Conservation (phyloP, 2,329 filamentous ascomycete genomes). For the Colletotrichum gloeosporioides region DNA sequence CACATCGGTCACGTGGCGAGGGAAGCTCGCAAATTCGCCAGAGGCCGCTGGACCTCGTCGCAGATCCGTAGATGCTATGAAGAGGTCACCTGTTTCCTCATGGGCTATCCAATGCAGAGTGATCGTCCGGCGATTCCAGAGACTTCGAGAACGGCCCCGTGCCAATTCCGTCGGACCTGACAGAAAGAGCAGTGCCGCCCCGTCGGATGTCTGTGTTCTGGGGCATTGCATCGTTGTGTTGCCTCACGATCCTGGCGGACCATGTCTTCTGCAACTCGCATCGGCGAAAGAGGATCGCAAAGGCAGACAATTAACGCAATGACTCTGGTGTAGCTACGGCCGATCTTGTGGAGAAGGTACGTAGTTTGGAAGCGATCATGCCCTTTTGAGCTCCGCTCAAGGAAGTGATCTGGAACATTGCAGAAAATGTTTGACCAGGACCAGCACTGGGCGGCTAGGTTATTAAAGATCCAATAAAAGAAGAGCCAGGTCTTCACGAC, state of each 20-base stretch:
- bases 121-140: neutral
- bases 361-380: neutral
- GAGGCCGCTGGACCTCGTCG: neutral
- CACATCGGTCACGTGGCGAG: slow-evolving; percentile 10
- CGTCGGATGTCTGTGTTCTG: neutral
- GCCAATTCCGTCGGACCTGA: neutral
- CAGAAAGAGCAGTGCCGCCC: neutral
- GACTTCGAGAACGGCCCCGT: neutral
- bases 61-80: neutral
- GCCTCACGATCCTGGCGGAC: neutral
- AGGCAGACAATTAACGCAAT: neutral
- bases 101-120: neutral
- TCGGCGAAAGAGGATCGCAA: neutral
- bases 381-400: neutral
- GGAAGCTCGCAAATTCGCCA: neutral
- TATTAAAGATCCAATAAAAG: neutral
- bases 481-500: neutral
- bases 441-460: neutral
- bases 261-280: neutral
- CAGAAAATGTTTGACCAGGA: neutral
- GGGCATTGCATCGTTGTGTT: neutral
- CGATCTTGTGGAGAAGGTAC: neutral
- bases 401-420: neutral
- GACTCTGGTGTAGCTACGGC: neutral
- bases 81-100: neutral